Evolutionary conservation across 768 basidiomycete species (phyloP), one percentile per base, ranked within the genome.

Genomic region (Boletus eberwhitei): DNA sequence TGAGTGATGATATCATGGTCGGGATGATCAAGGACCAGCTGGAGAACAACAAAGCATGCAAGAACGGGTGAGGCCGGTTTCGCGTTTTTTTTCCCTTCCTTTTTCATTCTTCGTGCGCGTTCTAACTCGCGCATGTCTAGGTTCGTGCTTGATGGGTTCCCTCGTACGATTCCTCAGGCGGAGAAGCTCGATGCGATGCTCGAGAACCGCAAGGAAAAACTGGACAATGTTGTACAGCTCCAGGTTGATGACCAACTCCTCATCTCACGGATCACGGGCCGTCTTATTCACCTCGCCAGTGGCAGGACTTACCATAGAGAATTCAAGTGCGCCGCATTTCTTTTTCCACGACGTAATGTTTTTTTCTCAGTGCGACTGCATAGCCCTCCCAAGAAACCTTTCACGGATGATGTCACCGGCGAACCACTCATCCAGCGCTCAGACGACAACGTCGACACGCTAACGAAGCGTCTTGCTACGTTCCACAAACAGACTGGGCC

Each of bases 61-160:
- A 90, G 79, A 92, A 96, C 60, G 97, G 97, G 96, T 98, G 73
- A 72, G 93, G 75, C 21, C 43, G 31, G 1, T 56, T 50, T 42
- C n/a, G 9, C 38, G 24, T 19, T 39, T 29, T 8, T 5, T 19
- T 7, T 22, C 32, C 5, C 22, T 2, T 26, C 13, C 35, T 36
- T 11, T 24, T 17, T 14, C 35, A 17, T 26, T 44, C 21, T 29
- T 40, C 7, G 0, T 19, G 26, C 12, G 24, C 24, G 17, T 22
- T n/a, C 45, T 47, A 41, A 52, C 35, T 12, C 3, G 32, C 13
- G 8, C 3, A 16, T 21, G 24, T 11, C 16, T 62, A 98, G 96
- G 36, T 99, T 99, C 73, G 97, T 99, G 53, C 80, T 99, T 48
- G 97, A 99, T 66, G 97, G 97, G n/a, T 99, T 99, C 84, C 97